Base-by-base conservation (phyloP, 2,329 filamentous ascomycete genomes). In the Pseudopyricularia cyperi region DNA sequence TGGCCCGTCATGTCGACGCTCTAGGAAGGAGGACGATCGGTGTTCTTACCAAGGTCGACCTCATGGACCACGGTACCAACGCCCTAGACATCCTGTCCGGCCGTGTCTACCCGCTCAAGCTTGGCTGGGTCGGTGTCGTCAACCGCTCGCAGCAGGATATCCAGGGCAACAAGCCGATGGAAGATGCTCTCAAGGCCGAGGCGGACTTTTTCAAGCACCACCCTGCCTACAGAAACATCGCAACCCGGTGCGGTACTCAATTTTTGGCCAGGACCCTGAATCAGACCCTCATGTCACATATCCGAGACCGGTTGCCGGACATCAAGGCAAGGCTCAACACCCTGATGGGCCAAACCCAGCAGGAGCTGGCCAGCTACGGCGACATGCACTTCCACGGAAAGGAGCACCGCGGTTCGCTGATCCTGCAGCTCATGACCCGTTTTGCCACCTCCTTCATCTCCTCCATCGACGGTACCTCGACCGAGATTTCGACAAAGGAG, bases 101-200 rank as follows among this genome's bases (percentile, higher is more conserved):
- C 3, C 84, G 93, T 26, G 93, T 98, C 3, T 98, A 98, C 67
- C 93, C 93, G 8, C 68, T 98, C 60, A 98, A 97, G 70, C 79
- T 98, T 56, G 93, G 93, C 28, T 98, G 97, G 66, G 97, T 98
- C 60, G 93, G 93, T 55, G 90, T 97, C 15, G 91, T 98, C 62
- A 98, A 98, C 69, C 83, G 93, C 57, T 97, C 93, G 33, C 93
- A 98, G 68, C 91, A 97, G 68, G 93, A 98, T 67, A 98, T 98
- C 44, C 89, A 95, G 65, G 87, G 86, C 55, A 91, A 89, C 68
- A 96, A 97, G 71, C 84, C 89, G n/a, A 84, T 98, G 69, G 78
- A 89, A 7, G 90, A 97, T 61, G 93, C 93, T 22, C 75, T 98
- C 55, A 83, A 89, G 61, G 83, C 89, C 15, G 93, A 98, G 71